phyloP scores from a whole-genome alignment of 2,329 filamentous ascomycete species.

The Pleomassaria siparia region DNA sequence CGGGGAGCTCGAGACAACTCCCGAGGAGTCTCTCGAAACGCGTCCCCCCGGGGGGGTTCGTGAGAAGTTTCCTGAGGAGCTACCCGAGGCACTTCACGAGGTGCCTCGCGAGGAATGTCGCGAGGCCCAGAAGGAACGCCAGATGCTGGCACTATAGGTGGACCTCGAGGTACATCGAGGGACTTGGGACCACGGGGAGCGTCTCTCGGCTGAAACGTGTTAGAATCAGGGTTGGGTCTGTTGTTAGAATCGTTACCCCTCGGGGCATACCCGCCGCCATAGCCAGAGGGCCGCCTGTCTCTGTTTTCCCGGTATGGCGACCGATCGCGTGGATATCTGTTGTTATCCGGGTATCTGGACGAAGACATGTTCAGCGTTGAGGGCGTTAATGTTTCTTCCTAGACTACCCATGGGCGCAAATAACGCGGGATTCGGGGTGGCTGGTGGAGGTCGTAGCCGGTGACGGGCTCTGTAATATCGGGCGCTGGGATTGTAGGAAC shows the following conservation, averaged over 20 bases:
- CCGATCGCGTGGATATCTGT: conserved; percentile 45
- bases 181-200: conserved; percentile 82
- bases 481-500: too few species aligned
- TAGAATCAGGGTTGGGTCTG: conserved; percentile 31
- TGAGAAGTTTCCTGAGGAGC: conserved; percentile 34
- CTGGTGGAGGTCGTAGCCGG: neutral
- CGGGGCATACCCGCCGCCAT: conserved; percentile 58
- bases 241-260: conserved; percentile 41
- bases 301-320: conserved; percentile 61
- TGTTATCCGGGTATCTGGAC: conserved; percentile 38
- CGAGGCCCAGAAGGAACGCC: conserved; percentile 47
- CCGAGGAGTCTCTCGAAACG: conserved; percentile 32
- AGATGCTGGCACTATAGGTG: conserved; percentile 32
- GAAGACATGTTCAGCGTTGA: conserved; percentile 33
- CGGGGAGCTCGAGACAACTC: conserved; percentile 18
- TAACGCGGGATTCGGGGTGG: neutral
- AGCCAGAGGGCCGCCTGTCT: conserved; percentile 64
- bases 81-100: conserved; percentile 8
- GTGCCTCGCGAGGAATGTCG: conserved; percentile 23
- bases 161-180: conserved; percentile 60
- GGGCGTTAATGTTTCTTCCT: conserved; percentile 3
- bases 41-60: conserved; percentile 32
- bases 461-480: neutral
- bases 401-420: conserved; percentile 19
- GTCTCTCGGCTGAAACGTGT: conserved; percentile 50